Evolutionary conservation across 2,329 filamentous ascomycete species (phyloP).

Genomic region (Byssochlamys sp.): DNA sequence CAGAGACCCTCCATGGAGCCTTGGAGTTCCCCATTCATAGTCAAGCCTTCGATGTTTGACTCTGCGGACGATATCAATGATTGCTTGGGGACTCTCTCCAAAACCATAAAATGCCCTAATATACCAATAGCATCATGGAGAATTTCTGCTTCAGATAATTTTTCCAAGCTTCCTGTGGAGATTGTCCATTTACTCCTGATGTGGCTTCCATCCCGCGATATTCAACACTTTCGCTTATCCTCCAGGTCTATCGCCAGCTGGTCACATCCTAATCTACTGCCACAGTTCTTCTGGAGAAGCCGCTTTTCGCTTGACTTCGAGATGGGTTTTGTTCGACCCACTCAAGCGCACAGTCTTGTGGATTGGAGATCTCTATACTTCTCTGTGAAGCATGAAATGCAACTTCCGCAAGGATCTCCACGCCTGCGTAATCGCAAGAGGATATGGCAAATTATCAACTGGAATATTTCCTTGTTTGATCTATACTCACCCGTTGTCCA

Average conservation of each 20-base stretch:
- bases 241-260: not conserved
- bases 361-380: constrained; percentile 1
- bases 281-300: constrained; percentile 1
- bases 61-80: not conserved
- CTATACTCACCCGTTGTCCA: not conserved
- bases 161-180: no score
- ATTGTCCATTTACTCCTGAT: no score
- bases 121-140: not conserved
- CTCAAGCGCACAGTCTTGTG: not conserved
- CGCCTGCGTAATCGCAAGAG: constrained; percentile 1
- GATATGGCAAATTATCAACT: not conserved
- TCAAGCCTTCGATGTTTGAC: not conserved
- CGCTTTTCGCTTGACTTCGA: constrained; percentile 1
- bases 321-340: not conserved
- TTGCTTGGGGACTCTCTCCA: not conserved
- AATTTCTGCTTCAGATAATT: no score
- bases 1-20: not conserved
- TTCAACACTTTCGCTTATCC: not conserved
- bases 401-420: not conserved
- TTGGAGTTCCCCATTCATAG: not conserved
- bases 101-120: not conserved
- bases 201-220: not conserved
- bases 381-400: not conserved
- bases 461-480: not conserved
- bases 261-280: not conserved